phyloP scores from a whole-genome alignment of 768 basidiomycete genomes.

The Tricholoma furcatifolium region DNA sequence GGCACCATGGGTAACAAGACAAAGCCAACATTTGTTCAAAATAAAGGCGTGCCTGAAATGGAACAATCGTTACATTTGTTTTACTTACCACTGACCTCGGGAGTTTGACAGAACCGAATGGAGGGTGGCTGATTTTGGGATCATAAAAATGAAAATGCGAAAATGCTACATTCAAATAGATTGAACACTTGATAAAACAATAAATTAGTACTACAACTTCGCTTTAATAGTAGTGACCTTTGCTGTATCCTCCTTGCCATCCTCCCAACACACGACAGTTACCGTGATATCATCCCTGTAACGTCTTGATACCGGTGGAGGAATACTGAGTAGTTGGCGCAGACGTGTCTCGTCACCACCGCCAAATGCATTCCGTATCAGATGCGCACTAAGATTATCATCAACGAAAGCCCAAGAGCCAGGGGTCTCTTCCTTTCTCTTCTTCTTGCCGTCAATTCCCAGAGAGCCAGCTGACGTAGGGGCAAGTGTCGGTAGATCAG shows the following conservation, averaged over 20 bases:
- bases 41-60: too few relatives aligned
- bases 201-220: conserved; percentile 38
- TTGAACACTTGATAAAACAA: neutral
- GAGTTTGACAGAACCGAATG: too few relatives aligned
- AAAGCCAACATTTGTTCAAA: too few relatives aligned
- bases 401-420: conserved; percentile 80
- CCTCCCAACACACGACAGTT: conserved; percentile 85
- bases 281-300: conserved; percentile 86
- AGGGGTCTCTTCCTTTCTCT: conserved; percentile 31
- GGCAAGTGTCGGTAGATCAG: conserved; percentile 52
- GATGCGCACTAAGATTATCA: conserved; percentile 74
- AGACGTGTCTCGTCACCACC: conserved; percentile 66
- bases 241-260: conserved; percentile 46
- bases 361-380: conserved; percentile 92
- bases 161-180: neutral
- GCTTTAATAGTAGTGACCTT: conserved; percentile 40
- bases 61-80: too few relatives aligned
- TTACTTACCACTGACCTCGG: too few relatives aligned
- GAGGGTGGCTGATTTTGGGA: too few relatives aligned
- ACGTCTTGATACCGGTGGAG: conserved; percentile 73
- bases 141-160: too few relatives aligned
- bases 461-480: conserved; percentile 52
- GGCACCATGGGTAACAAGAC: too few relatives aligned
- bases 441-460: conserved; percentile 66
- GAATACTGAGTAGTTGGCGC: conserved; percentile 71